These are phyloP conservation scores for Ustilago loliicola DNA, from an alignment of 1,284 basidiomycete species.

Conservation along the genomic window DNA sequence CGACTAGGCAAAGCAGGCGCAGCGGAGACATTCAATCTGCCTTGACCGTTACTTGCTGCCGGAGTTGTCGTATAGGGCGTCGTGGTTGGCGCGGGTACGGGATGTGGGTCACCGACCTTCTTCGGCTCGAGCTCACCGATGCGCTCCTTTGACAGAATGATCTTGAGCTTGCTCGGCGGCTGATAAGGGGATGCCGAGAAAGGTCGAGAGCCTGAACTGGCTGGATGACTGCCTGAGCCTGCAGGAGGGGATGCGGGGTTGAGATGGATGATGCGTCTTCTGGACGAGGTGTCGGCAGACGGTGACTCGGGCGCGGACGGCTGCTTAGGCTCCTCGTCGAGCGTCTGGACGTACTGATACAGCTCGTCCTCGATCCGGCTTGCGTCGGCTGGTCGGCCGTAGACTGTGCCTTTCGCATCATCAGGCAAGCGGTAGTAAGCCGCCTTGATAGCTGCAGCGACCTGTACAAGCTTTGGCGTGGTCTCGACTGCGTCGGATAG, in stretches of 20 bases:
- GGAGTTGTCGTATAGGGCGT: not conserved
- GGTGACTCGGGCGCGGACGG: not conserved
- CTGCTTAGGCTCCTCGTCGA: constrained; percentile 71
- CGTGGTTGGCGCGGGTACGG: not conserved
- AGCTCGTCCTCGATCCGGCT: constrained; percentile 75
- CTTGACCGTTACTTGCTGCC: not conserved
- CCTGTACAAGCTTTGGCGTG: constrained; percentile 81
- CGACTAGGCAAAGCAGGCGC: constrained; percentile 11
- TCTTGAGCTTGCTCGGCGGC: constrained; percentile 46
- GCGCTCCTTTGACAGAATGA: constrained; percentile 50
- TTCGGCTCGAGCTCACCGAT: constrained; percentile 52
- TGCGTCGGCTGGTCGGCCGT: constrained; percentile 8
- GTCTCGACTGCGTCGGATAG: constrained; percentile 77
- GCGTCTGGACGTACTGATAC: constrained; percentile 82
- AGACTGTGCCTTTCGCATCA: constrained; percentile 68
- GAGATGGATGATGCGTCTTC: constrained; percentile 36
- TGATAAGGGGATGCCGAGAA: constrained; percentile 11
- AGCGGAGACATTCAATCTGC: constrained; percentile 11
- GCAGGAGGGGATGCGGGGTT: constrained; percentile 22
- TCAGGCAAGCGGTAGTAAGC: constrained; percentile 76
- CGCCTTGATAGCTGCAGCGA: constrained; percentile 83
- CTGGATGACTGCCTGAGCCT: not conserved
- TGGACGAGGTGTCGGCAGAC: constrained; percentile 6
- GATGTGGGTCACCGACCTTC: constrained; percentile 9
- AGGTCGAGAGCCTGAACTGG: not conserved